Evolutionary conservation across 2,329 filamentous ascomycete species (phyloP).

Genomic region (Xylariaceae sp.): DNA sequence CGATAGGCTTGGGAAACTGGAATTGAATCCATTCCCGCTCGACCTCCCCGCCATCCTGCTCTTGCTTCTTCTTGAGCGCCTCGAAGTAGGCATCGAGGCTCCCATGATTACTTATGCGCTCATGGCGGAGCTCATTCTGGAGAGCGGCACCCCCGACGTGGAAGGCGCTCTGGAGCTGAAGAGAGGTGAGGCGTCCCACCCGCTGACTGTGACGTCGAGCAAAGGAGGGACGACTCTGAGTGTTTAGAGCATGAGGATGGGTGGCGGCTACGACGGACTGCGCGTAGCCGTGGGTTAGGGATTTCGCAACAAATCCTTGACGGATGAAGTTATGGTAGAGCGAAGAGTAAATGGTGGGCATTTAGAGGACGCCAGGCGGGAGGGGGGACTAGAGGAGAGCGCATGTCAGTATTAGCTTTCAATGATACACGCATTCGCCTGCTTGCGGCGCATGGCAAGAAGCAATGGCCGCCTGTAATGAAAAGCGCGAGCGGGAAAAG

Average conservation of each 20-base stretch:
- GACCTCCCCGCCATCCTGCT: slow-evolving; percentile 41
- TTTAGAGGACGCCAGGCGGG: slow-evolving; percentile 74
- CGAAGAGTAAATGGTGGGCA: slow-evolving; percentile 70
- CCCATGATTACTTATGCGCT: slow-evolving; percentile 47
- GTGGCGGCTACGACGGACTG: slow-evolving; percentile 95
- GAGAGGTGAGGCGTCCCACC: slow-evolving; percentile 50
- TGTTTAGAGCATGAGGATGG: slow-evolving; percentile 71
- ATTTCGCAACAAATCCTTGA: slow-evolving; percentile 85
- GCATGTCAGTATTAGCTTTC: too few relatives aligned
- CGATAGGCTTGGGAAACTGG: slow-evolving; percentile 80
- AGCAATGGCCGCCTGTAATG: too few relatives aligned
- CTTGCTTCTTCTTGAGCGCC: slow-evolving; percentile 66
- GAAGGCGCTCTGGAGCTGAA: slow-evolving; percentile 74
- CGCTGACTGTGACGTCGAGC: slow-evolving; percentile 52
- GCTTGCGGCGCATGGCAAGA: too few relatives aligned
- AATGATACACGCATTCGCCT: too few relatives aligned
- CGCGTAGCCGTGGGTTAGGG: slow-evolving; percentile 95
- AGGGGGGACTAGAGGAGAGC: slow-evolving; percentile 41
- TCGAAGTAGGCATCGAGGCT: slow-evolving; percentile 88
- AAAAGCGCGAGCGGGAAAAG: too few relatives aligned
- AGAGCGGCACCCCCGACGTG: slow-evolving; percentile 52
- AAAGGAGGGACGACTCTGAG: slow-evolving; percentile 61
- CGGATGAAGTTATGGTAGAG: slow-evolving; percentile 81
- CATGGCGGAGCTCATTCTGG: slow-evolving; percentile 52
- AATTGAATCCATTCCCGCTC: slow-evolving; percentile 89